phyloP scores from a whole-genome alignment of 75 land plant species.

The Cupressus sempervirens region DNA sequence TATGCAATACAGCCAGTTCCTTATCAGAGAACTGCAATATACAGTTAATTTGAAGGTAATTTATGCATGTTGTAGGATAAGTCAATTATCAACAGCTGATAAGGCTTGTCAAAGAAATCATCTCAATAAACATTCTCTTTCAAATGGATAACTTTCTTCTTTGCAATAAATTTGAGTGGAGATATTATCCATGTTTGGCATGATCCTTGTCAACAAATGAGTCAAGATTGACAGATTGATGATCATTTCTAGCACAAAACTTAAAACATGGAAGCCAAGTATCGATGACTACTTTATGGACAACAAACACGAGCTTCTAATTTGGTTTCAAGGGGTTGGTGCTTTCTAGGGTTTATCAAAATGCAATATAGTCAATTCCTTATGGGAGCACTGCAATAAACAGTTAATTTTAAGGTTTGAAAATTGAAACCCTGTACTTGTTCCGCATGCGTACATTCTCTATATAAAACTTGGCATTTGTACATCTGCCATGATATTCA shows the following conservation, averaged over 20 bases:
- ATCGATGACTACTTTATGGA: background rate
- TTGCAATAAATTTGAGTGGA: background rate
- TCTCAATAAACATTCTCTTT: background rate
- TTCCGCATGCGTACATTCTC: background rate
- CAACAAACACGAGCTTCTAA: background rate
- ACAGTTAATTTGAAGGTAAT: background rate
- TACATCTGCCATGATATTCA: background rate
- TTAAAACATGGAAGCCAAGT: background rate
- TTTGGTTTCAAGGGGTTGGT: background rate
- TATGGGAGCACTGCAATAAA: background rate
- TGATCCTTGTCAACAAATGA: background rate
- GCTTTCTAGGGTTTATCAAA: background rate
- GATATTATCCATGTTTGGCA: background rate
- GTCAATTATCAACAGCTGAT: too few species aligned
- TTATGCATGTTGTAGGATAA: too few species aligned
- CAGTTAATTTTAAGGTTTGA: background rate
- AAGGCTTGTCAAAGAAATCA: too few species aligned
- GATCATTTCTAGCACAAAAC: background rate
- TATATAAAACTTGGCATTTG: background rate
- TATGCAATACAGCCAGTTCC: background rate
- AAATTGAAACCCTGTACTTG: background rate
- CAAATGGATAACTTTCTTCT: background rate
- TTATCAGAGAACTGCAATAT: background rate
- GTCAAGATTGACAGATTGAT: background rate
- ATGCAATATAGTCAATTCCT: background rate